Evolutionary conservation across 371 early-diverging fungal species (phyloP).

Genomic region (Dichotomocladium elegans): DNA sequence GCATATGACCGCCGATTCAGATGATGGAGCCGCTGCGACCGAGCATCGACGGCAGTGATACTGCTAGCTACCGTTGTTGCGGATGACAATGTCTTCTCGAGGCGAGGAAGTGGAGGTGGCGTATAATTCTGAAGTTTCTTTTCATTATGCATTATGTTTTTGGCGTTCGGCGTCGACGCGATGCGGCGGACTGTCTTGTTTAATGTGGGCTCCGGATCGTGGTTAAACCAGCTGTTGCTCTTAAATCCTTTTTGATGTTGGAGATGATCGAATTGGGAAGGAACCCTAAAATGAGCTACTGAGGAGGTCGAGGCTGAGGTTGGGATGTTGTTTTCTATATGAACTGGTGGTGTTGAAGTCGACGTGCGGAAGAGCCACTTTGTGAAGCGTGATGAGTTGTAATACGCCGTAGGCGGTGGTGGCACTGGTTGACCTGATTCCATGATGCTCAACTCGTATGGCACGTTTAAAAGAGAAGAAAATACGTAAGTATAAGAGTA

Average conservation of each 20-base stretch:
- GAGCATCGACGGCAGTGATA: slow-evolving; percentile 1
- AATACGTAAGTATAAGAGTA: neutral
- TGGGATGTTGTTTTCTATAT: too few relatives aligned
- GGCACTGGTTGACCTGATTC: slow-evolving; percentile 1
- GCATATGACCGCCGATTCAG: slow-evolving; percentile 64
- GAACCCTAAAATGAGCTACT: slow-evolving; percentile 5
- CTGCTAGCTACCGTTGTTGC: slow-evolving; percentile 6
- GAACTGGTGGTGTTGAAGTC: neutral
- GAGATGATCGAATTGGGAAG: slow-evolving; percentile 10
- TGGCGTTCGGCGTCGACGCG: slow-evolving; percentile 37
- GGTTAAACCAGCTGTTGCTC: slow-evolving; percentile 17
- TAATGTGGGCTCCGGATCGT: neutral
- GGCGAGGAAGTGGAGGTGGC: slow-evolving; percentile 1
- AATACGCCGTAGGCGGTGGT: slow-evolving; percentile 6
- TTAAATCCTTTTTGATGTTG: slow-evolving; percentile 14
- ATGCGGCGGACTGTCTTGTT: slow-evolving; percentile 29
- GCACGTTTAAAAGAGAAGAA: neutral
- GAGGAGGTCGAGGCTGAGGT: neutral
- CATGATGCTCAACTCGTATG: slow-evolving; percentile 3
- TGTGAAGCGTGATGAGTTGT: slow-evolving; percentile 4
- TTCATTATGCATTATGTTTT: slow-evolving; percentile 3
- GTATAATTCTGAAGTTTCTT: slow-evolving; percentile 9
- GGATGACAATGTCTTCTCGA: slow-evolving; percentile 3
- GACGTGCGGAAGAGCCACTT: slow-evolving; percentile 1
- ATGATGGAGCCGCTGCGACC: neutral